These are phyloP conservation scores for Debaryomyces subglobosus DNA, from an alignment of 1,139 yeast species.

Conservation along the genomic window DNA sequence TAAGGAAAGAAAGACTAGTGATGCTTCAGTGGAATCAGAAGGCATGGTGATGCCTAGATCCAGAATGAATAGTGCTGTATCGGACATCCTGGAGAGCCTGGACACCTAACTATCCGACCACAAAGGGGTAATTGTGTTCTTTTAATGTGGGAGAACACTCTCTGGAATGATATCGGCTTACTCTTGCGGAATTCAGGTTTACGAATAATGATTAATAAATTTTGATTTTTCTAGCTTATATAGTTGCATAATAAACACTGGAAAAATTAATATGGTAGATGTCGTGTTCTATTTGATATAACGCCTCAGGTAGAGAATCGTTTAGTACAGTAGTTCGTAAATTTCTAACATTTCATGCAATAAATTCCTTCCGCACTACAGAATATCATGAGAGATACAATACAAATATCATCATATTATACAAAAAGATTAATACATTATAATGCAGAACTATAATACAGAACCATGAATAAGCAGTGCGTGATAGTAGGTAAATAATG, in stretches of 20 bases:
- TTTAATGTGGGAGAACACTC: slow-evolving; percentile 11
- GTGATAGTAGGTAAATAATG: background rate
- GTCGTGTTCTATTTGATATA: too few relatives aligned
- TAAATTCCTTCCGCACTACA: background rate
- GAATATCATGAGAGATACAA: background rate
- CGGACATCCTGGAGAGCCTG: slow-evolving; percentile 9
- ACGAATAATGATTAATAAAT: background rate
- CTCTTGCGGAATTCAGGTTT: background rate
- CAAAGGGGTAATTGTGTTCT: slow-evolving; percentile 7
- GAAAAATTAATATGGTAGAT: background rate
- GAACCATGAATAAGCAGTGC: background rate
- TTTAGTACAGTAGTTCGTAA: background rate
- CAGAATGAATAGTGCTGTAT: slow-evolving; percentile 20
- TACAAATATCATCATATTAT: slow-evolving; percentile 8
- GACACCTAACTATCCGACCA: slow-evolving; percentile 6
- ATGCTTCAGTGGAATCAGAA: slow-evolving; percentile 19
- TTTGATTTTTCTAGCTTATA: background rate
- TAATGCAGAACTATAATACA: background rate
- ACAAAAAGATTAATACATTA: slow-evolving; percentile 3
- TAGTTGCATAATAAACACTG: background rate
- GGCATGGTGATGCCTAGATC: slow-evolving; percentile 15
- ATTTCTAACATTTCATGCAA: background rate
- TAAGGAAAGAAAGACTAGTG: slow-evolving; percentile 25
- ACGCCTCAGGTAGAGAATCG: too few relatives aligned
- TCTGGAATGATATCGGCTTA: slow-evolving; percentile 7